phyloP scores from a whole-genome alignment of 345 rosid genomes.

The Camelina neglecta region DNA sequence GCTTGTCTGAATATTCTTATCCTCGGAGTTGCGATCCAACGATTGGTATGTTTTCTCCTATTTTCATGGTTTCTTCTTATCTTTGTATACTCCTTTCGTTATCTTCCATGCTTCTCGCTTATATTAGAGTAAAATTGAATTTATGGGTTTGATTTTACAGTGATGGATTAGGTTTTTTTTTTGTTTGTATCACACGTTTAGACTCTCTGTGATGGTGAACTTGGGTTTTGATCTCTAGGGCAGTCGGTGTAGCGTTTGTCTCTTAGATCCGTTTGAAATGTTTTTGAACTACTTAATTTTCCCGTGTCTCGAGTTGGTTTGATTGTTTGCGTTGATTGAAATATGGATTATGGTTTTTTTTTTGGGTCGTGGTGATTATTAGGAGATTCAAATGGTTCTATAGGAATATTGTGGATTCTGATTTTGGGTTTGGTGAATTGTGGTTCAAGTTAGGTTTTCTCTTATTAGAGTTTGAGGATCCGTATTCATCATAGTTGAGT shows the following conservation, averaged over 20 bases:
- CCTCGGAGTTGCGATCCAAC: conserved; percentile 29
- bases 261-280: conserved; percentile 33
- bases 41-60: conserved; percentile 38
- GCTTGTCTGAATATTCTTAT: conserved; percentile 27
- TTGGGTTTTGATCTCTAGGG: not conserved
- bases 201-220: conserved; percentile 4
- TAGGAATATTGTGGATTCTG: too few relatives aligned
- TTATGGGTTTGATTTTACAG: conserved; percentile 23
- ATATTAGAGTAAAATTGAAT: not conserved
- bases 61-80: conserved; percentile 13
- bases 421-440: too few relatives aligned
- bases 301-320: conserved; percentile 22
- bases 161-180: conserved; percentile 16
- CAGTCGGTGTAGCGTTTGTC: not conserved
- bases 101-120: conserved; percentile 1
- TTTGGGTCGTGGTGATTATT: conserved; percentile 1
- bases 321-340: not conserved
- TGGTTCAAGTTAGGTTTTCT: too few relatives aligned
- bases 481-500: too few relatives aligned
- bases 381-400: not conserved
- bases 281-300: conserved; percentile 13
- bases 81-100: not conserved
- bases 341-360: not conserved
- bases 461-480: too few relatives aligned
- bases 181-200: not conserved